phyloP scores from a whole-genome alignment of 345 rosid genomes.

The Murraya koenigii region DNA sequence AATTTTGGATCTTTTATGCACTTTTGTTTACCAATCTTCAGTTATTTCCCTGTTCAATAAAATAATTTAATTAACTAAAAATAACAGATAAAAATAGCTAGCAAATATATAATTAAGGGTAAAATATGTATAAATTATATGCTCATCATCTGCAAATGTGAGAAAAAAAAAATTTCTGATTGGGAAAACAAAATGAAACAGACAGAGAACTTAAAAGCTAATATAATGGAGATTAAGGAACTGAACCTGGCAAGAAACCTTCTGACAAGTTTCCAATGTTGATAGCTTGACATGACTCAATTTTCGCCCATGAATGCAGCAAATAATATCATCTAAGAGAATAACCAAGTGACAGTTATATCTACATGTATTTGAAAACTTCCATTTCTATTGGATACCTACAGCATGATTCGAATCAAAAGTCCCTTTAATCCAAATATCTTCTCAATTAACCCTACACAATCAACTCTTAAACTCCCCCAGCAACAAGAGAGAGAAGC shows the following conservation, averaged over 20 bases:
- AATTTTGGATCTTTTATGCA: no score
- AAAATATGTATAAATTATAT: no score
- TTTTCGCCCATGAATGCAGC: not conserved
- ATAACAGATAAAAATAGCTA: no score
- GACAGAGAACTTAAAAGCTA: not conserved
- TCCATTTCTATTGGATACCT: not conserved
- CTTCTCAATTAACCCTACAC: not conserved
- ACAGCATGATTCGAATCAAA: not conserved
- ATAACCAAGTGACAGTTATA: not conserved
- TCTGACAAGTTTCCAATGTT: not conserved
- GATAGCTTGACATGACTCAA: not conserved
- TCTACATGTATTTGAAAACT: not conserved
- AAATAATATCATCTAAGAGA: not conserved
- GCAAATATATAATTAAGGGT: no score
- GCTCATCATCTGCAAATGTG: not conserved
- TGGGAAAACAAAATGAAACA: not conserved
- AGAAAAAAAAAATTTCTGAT: not conserved
- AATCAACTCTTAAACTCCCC: not conserved
- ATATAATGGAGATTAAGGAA: not conserved
- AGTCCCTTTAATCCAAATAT: not conserved
- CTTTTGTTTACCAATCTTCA: no score
- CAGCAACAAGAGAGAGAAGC: not conserved
- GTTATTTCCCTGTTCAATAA: no score
- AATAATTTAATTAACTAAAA: no score
- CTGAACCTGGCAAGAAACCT: slow-evolving; percentile 6